Conservation (phyloP, 2,329 filamentous ascomycete genomes). For the Didymosphaeria variabile region DNA sequence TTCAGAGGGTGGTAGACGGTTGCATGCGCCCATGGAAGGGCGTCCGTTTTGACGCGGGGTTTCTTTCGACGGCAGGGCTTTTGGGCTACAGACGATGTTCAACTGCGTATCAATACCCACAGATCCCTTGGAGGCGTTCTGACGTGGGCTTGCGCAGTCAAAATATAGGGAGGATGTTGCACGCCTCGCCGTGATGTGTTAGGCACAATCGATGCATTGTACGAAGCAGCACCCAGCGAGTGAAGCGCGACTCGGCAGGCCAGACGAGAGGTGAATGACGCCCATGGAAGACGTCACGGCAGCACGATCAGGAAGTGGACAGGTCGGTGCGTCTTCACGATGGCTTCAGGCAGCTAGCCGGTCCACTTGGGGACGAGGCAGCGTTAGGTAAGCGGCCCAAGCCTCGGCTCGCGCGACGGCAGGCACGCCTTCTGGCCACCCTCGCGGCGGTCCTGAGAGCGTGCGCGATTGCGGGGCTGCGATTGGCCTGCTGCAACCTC, state of each 20-base stretch:
- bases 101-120: conserved; percentile 19
- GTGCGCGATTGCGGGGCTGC: conserved; percentile 20
- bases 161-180: conserved; percentile 37
- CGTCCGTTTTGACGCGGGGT: conserved; percentile 24
- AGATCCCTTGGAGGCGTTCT: conserved; percentile 30
- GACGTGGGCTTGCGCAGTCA: conserved; percentile 35
- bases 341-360: background rate
- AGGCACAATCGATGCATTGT: conserved; percentile 33
- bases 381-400: conserved; percentile 1
- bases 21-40: conserved; percentile 6
- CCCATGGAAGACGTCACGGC: too few species aligned
- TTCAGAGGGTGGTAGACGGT: background rate
- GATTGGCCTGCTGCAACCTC: conserved; percentile 30
- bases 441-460: conserved; percentile 14
- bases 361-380: background rate
- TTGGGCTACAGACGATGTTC: conserved; percentile 18
- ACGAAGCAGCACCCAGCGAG: background rate
- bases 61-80: conserved; percentile 16
- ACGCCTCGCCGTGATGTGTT: conserved; percentile 34
- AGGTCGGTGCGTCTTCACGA: too few species aligned
- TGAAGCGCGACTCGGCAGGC: too few species aligned
- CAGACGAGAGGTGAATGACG: too few species aligned
- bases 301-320: too few species aligned
- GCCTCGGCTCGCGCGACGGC: background rate
- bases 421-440: background rate